phyloP scores from a whole-genome alignment of 2,329 filamentous ascomycete genomes.

The Uncinocarpus reesii region DNA sequence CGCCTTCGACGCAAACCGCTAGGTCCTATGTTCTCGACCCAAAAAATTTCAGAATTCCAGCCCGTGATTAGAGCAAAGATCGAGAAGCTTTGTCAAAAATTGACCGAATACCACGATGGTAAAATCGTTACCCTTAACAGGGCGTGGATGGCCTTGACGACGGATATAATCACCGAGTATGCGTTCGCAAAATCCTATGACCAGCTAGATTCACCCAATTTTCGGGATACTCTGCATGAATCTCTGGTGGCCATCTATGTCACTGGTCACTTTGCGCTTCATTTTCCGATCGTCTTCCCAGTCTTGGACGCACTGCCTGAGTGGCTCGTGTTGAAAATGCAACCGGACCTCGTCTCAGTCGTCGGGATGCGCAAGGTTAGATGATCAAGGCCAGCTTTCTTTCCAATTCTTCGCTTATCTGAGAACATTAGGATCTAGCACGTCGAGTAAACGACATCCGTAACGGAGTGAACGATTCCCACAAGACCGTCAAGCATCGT shows the following conservation, averaged over 20 bases:
- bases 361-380: constrained; percentile 17
- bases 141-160: constrained; percentile 26
- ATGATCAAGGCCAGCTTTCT: not conserved
- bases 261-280: constrained; percentile 17
- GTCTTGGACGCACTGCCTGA: constrained; percentile 20
- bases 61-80: constrained; percentile 18
- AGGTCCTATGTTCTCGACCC: constrained; percentile 20
- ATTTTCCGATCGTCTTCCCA: constrained; percentile 19
- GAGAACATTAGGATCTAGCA: constrained; percentile 14
- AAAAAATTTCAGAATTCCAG: constrained; percentile 16
- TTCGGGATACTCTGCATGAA: constrained; percentile 15
- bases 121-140: constrained; percentile 20
- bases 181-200: constrained; percentile 21
- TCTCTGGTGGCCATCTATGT: constrained; percentile 14
- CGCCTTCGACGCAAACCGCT: constrained; percentile 17
- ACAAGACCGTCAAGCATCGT: constrained; percentile 14
- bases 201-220: constrained; percentile 17
- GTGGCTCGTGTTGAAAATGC: constrained; percentile 18
- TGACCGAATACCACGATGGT: constrained; percentile 20
- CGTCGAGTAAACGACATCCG: constrained; percentile 15
- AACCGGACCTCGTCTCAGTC: constrained; percentile 15
- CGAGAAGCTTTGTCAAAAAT: constrained; percentile 18
- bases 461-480: constrained; percentile 7
- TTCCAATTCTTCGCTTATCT: not conserved
- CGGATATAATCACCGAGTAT: constrained; percentile 26